A percentile compares a stretch with the other conserved stretches of the same genome.
Evolutionary conservation across 495 filamentous ascomycete genomes (phyloP).

Genomic region (Neurospora terricola): DNA sequence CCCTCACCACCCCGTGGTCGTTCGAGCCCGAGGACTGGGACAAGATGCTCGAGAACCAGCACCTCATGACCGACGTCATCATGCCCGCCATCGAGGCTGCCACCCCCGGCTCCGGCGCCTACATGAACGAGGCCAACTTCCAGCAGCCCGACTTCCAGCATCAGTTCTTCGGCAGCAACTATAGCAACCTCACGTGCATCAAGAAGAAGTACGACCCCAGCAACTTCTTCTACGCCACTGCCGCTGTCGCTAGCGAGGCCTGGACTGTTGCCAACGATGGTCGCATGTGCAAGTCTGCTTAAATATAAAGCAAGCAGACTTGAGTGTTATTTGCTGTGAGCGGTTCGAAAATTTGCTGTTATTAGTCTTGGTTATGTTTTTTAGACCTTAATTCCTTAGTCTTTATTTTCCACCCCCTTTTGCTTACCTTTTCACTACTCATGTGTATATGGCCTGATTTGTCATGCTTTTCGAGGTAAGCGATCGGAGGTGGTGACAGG

Average conservation of each 20-base stretch:
- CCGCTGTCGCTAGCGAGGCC: constrained; percentile 35
- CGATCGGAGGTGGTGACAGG: background rate
- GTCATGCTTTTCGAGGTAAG: background rate
- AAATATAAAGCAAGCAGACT: background rate
- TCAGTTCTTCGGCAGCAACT: constrained; percentile 43
- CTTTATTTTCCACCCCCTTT: background rate
- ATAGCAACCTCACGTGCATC: constrained; percentile 28
- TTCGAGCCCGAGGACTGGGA: constrained; percentile 16
- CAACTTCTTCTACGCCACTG: constrained; percentile 39
- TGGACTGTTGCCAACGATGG: constrained; percentile 17
- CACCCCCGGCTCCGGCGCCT: constrained; percentile 29
- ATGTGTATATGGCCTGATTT: background rate
- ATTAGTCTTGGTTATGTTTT: background rate
- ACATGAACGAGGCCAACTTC: constrained; percentile 41
- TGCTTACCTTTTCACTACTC: background rate
- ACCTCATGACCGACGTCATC: constrained; percentile 23
- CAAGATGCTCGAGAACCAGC: constrained; percentile 15
- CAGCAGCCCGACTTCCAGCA: constrained; percentile 40
- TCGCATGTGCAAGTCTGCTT: constrained; percentile 18
- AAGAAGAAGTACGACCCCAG: constrained; percentile 46
- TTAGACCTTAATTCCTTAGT: background rate
- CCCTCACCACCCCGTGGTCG: constrained; percentile 15
- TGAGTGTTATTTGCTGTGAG: background rate
- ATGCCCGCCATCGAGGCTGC: constrained; percentile 24
- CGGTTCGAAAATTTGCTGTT: background rate